Evolutionary conservation across 2,329 filamentous ascomycete genomes (phyloP).

Genomic region (Cercospora sojina): DNA sequence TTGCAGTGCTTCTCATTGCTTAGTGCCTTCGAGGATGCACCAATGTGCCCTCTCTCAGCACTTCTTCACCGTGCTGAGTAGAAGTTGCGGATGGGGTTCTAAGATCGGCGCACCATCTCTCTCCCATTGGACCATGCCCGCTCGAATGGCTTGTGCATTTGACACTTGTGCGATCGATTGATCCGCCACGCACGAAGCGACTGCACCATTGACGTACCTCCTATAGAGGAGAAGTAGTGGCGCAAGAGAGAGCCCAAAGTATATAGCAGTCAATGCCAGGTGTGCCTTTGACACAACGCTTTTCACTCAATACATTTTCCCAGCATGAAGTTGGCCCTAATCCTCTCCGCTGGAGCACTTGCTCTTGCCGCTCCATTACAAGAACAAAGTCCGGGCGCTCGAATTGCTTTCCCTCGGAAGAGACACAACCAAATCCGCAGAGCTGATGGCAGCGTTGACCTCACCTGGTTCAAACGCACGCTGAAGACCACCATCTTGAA

Average conservation of each 20-base stretch:
- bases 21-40: not conserved
- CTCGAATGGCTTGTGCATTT: not conserved
- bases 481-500: conserved; percentile 22
- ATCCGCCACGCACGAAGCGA: not conserved
- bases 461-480: conserved; percentile 20
- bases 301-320: not conserved
- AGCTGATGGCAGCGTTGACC: conserved; percentile 21
- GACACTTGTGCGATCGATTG: not conserved
- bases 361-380: conserved; percentile 26
- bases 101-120: not conserved
- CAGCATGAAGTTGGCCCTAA: conserved; percentile 22
- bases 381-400: conserved; percentile 14
- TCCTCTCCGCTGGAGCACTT: conserved; percentile 23
- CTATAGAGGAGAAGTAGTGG: not conserved
- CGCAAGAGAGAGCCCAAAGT: not conserved
- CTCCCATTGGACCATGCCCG: not conserved
- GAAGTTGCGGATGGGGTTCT: not conserved
- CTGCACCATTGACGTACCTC: not conserved
- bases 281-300: not conserved
- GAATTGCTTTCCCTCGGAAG: conserved; percentile 12
- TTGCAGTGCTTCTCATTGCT: conserved; percentile 7
- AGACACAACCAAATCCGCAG: conserved; percentile 15
- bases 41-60: not conserved
- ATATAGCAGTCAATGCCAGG: not conserved
- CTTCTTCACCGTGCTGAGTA: not conserved